Base-by-base conservation (phyloP, 768 basidiomycete species). In the Butyriboletus loyo region DNA sequence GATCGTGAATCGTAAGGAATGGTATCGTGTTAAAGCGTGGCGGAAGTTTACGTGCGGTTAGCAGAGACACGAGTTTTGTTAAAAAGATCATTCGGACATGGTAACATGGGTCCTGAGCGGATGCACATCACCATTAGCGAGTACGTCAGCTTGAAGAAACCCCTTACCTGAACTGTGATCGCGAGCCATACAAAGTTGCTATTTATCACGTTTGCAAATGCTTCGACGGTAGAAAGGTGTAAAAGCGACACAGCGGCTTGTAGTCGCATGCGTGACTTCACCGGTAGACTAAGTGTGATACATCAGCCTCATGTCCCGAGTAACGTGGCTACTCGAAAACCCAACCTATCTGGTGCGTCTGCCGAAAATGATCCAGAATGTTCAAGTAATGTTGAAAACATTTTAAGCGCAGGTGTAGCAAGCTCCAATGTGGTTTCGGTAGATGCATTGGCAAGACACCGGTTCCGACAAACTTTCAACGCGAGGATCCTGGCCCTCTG, bases 1-100 rank as follows among this genome's bases (percentile, higher is more conserved):
- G 95, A 68, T 99, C 97, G 60, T 92, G 86, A 1, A 94, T 87
- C 0, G 89, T 86, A 40, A 99, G 72, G 73, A 97, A 93, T 6
- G 90, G 87, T 51, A 97, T 81, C 40, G 89, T 74, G 64, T 94
- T 92, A 72, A 86, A 95, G 19, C 82, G 78, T 1, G 86, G 69
- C 15, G 84, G 77, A 3, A 94, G 71, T 68, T 87, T 85, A 32
- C 83, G 79, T 4, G 72, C 65, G 40, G 81, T 77, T n/a, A 94
- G 68, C 24, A 90, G 72, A 10, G 75, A 64, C 11, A 87, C 70
- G 2, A 94, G 73, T 68, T 97, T 97, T 24, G 73, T 79, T 46
- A 98, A 67, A 73, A 96, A 95, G 5, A 62, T 71, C 50, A 83
- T 73, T 39, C 97, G 89, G 40, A 98, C 91, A 57, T 92, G 83